Percentiles rank a stretch among this genome's conserved stretches.
phyloP scores from a whole-genome alignment of 805 yeast species.

The Metschnikowia peoriensis region DNA sequence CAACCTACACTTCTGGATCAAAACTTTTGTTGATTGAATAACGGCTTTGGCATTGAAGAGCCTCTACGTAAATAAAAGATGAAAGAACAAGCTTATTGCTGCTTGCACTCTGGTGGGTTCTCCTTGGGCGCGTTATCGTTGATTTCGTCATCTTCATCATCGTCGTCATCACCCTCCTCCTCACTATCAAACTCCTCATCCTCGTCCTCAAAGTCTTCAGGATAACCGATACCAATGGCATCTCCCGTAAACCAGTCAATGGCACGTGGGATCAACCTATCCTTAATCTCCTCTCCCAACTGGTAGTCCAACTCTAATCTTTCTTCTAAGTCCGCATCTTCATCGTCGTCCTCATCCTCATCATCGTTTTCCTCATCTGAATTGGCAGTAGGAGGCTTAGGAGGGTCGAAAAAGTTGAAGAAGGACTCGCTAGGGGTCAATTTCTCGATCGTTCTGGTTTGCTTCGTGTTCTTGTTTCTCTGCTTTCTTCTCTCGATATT shows the following conservation, averaged over 20 bases:
- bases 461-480: slow-evolving; percentile 94
- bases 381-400: slow-evolving; percentile 63
- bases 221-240: slow-evolving; percentile 72
- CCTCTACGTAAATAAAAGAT: no score
- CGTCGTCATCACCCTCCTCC: slow-evolving; percentile 51
- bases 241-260: slow-evolving; percentile 98
- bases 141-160: slow-evolving; percentile 60
- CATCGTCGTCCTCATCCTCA: slow-evolving; percentile 53
- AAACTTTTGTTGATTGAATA: not conserved
- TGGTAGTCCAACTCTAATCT: slow-evolving; percentile 90
- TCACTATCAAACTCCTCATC: slow-evolving; percentile 46
- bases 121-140: slow-evolving; percentile 52
- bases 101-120: slow-evolving; percentile 77
- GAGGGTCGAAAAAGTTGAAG: slow-evolving; percentile 95
- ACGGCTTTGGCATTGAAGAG: not conserved
- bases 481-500: slow-evolving; percentile 92
- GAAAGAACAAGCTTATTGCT: slow-evolving; percentile 39
- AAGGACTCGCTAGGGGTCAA: slow-evolving; percentile 92
- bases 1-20: not conserved
- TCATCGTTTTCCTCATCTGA: slow-evolving; percentile 52
- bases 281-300: slow-evolving; percentile 94
- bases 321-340: slow-evolving; percentile 73
- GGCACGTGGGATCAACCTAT: slow-evolving; percentile 92
- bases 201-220: slow-evolving; percentile 60
- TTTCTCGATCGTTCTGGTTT: slow-evolving; percentile 93